phyloP scores from a whole-genome alignment of 805 yeast genomes.

The Spathaspora girioi region DNA sequence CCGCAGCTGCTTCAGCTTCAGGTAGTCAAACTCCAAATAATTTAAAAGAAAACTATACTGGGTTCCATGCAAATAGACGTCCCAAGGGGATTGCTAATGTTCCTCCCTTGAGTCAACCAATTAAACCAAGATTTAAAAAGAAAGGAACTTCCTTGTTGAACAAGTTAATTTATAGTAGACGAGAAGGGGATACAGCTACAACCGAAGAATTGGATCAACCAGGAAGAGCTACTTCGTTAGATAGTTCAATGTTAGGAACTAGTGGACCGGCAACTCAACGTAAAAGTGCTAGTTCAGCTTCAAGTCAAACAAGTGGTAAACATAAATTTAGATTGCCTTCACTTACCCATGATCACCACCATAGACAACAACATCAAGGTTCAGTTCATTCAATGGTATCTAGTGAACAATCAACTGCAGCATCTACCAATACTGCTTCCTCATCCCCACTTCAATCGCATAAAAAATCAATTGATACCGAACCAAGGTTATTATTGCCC shows the following conservation, averaged over 20 bases:
- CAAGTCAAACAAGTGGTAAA: conserved; percentile 8
- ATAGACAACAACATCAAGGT: conserved; percentile 7
- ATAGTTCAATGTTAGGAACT: background rate
- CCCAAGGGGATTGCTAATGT: conserved; percentile 27
- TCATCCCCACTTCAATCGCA: background rate
- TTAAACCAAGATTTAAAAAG: conserved; percentile 43
- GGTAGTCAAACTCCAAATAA: background rate
- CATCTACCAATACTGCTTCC: background rate
- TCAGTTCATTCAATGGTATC: conserved; percentile 6
- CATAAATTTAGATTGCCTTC: conserved; percentile 38
- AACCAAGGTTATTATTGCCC: conserved; percentile 2
- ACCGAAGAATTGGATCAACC: background rate
- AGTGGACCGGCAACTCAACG: background rate
- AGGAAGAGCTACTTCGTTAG: background rate
- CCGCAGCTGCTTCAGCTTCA: background rate
- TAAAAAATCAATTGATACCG: background rate
- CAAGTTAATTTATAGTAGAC: conserved; percentile 32
- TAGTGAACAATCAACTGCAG: background rate
- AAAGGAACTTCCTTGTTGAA: conserved; percentile 35
- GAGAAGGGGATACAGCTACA: conserved; percentile 7
- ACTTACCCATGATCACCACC: conserved; percentile 27
- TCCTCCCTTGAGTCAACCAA: conserved; percentile 49
- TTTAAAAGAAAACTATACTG: conserved; percentile 28
- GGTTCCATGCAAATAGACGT: conserved; percentile 35
- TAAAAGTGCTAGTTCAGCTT: conserved; percentile 2